Evolutionary conservation across 192 early-diverging fungal genomes (phyloP), one percentile per base, ranked within the genome.

Genomic region (Jimgerdemannia flammicorona): DNA sequence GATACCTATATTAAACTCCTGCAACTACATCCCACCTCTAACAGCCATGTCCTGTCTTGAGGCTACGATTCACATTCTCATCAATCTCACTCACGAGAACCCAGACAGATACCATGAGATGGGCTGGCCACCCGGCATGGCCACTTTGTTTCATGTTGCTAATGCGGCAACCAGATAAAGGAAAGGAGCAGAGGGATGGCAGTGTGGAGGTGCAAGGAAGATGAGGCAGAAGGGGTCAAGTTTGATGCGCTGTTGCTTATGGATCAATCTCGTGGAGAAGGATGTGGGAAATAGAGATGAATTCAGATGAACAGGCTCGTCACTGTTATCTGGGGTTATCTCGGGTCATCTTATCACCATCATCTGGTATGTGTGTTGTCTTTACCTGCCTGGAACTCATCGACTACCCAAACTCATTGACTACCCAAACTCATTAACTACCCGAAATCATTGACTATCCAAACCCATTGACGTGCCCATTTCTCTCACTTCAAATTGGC

Each of bases 221-320:
- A 29, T 43, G n/a, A 73, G n/a, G 11, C 41, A 8, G n/a, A 67
- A 17, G 18, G 63, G n/a, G 17, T 73, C 6, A 77, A 77, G 80
- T 78, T 78, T 43, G 80, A 81, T 11, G 73, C 74, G 18, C 49
- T 81, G 3, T 43, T 81, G 17, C 43, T 78, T 11, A 78, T 77
- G 17, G 69, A 79, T 78, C 69, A 81, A 81, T 40, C 74, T 81
- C 64, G 63, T 81, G 17, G 80, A 81, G 44, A 70, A 63, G 0
- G 74, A 75, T 71, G 39, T 40, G n/a, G 7, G 7, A 18, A 41
- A 72, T 41, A 71, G 74, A 17, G 20, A 78, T 6, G 71, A 78
- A 18, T 19, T 81, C 7, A 73, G 72, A 39, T 29, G 49, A n/a
- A 44, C 41, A 73, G 77, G 80, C 29, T 29, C 29, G 1, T 29